Evolutionary conservation across 2,329 filamentous ascomycete genomes (phyloP).

Genomic region (Chaetomium globosum): DNA sequence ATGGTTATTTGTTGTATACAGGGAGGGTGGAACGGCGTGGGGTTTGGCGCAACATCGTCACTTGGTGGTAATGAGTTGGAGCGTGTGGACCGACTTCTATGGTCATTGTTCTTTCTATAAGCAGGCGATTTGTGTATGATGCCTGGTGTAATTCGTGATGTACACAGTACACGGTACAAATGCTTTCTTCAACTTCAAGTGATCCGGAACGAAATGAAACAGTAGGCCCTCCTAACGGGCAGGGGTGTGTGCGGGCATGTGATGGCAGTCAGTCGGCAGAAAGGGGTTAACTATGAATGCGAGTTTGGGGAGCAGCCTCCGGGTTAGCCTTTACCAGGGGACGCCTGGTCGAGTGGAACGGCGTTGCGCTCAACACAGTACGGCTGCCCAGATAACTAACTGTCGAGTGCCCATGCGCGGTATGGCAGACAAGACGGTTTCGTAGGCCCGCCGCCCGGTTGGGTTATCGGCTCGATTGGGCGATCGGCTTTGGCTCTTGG

Average conservation of each 20-base stretch:
- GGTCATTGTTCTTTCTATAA: background rate
- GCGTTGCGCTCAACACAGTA: slow-evolving; percentile 7
- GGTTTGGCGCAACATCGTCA: background rate
- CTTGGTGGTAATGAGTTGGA: background rate
- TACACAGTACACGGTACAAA: background rate
- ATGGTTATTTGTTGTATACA: background rate
- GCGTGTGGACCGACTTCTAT: background rate
- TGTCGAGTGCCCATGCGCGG: slow-evolving; percentile 5
- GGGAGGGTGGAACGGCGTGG: background rate
- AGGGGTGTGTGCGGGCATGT: too few relatives aligned
- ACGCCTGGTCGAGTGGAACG: slow-evolving; percentile 6
- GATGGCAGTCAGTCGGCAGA: too few relatives aligned
- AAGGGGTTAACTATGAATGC: too few relatives aligned
- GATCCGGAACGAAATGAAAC: background rate
- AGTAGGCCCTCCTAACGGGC: background rate
- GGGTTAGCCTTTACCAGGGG: slow-evolving; percentile 10
- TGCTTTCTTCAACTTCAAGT: background rate
- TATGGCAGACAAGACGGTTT: slow-evolving; percentile 4
- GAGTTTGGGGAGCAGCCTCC: background rate
- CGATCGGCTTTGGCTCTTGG: too few relatives aligned
- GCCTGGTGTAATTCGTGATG: background rate
- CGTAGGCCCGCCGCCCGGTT: too few relatives aligned
- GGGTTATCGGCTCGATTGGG: too few relatives aligned
- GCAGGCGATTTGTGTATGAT: background rate
- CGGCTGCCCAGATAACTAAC: slow-evolving; percentile 3